Conservation (phyloP, 805 yeast species). For the Lipomyces mesembrius region DNA sequence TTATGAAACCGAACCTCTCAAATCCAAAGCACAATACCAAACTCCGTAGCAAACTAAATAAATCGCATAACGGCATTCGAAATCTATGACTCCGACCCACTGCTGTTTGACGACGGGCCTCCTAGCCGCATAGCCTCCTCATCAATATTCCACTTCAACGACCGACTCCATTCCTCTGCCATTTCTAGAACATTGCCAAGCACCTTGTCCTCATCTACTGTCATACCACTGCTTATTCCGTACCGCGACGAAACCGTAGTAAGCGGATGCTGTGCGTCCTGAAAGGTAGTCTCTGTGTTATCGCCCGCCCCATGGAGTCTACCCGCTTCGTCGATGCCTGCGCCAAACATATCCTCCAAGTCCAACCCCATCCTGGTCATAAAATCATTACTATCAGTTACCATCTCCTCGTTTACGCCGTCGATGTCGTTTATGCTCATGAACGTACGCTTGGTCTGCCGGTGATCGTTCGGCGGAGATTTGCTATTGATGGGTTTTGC, state of each 20-base stretch:
- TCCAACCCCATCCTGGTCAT: not conserved
- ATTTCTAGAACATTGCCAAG: slow-evolving; percentile 21
- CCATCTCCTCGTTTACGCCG: not conserved
- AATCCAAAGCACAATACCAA: not conserved
- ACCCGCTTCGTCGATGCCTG: not conserved
- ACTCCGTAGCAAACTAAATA: not conserved
- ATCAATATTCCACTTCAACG: slow-evolving; percentile 20
- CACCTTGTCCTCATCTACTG: slow-evolving; percentile 12
- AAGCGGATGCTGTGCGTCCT: slow-evolving; percentile 11
- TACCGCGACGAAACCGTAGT: not conserved
- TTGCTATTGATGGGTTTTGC: not conserved
- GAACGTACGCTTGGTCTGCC: slow-evolving; percentile 4
- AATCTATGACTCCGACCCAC: not conserved
- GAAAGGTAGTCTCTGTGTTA: not conserved
- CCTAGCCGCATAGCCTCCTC: slow-evolving; percentile 27
- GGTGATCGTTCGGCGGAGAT: not conserved
- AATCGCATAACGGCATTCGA: not conserved
- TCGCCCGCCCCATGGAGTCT: not conserved
- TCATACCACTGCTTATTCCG: slow-evolving; percentile 6
- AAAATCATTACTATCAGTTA: not conserved
- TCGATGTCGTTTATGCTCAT: not conserved
- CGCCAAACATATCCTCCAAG: not conserved
- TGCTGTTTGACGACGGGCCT: not conserved
- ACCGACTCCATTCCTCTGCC: slow-evolving; percentile 19
- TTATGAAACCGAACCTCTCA: not conserved